Evolutionary conservation across 2,329 filamentous ascomycete species (phyloP).

Genomic region (Diplodia sapinea): DNA sequence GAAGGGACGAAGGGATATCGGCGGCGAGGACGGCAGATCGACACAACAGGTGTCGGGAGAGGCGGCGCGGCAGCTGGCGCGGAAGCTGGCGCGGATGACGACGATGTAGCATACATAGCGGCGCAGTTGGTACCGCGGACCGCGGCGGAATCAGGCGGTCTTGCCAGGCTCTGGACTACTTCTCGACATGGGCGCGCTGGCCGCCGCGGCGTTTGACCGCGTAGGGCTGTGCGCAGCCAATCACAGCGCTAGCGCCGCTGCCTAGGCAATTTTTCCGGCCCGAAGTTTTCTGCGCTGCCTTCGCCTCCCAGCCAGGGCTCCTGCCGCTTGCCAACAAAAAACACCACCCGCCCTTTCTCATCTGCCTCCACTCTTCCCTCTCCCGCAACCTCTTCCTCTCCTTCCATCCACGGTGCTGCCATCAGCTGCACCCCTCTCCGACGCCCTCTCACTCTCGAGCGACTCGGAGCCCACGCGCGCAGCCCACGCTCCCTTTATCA

Average conservation of each 20-base stretch:
- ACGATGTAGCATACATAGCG: background rate
- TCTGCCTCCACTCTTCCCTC: constrained; percentile 19
- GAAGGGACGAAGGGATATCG: background rate
- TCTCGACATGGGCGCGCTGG: constrained; percentile 16
- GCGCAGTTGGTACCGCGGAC: constrained; percentile 22
- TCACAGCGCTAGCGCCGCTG: constrained; percentile 23
- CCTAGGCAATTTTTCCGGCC: constrained; percentile 30
- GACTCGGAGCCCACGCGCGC: constrained; percentile 24
- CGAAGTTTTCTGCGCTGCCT: constrained; percentile 32
- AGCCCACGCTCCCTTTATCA: constrained; percentile 31
- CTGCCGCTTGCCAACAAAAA: constrained; percentile 32
- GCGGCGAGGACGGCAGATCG: constrained; percentile 4
- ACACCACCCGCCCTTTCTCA: constrained; percentile 30
- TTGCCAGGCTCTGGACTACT: constrained; percentile 7
- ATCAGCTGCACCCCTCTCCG: constrained; percentile 4
- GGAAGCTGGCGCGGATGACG: background rate
- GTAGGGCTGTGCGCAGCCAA: constrained; percentile 30
- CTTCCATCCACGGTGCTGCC: background rate
- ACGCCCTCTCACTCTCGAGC: constrained; percentile 9
- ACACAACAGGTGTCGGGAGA: background rate
- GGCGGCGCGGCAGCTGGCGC: background rate
- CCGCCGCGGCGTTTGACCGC: constrained; percentile 21
- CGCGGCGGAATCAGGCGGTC: background rate
- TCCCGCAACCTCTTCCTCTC: constrained; percentile 14
- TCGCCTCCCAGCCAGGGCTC: constrained; percentile 30